Evolutionary conservation across 805 yeast genomes (phyloP).

Genomic region (Candida easanensis): DNA sequence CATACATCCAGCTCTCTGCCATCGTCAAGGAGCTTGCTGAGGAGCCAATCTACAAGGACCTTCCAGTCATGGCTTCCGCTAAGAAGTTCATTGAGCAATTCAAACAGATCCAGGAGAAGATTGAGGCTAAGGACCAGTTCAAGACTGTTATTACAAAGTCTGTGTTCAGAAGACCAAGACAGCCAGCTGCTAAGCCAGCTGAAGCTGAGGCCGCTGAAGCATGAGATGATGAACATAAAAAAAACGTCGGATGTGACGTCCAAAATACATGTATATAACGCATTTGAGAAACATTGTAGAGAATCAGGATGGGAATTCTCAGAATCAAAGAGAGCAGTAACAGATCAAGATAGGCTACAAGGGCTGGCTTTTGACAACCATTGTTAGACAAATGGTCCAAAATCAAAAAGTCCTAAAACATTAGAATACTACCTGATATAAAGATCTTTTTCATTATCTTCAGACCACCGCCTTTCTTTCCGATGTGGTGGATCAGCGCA

Average conservation of each 20-base stretch:
- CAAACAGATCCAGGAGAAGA: constrained; percentile 12
- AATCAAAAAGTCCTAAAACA: no score
- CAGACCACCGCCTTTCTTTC: background rate
- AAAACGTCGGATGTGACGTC: background rate
- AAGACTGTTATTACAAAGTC: constrained; percentile 3
- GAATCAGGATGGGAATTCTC: no score
- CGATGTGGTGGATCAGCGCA: background rate
- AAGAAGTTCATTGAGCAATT: constrained; percentile 9
- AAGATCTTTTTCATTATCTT: background rate
- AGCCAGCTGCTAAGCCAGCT: constrained; percentile 1
- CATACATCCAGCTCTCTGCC: constrained; percentile 25
- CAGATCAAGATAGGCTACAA: no score
- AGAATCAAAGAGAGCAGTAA: no score
- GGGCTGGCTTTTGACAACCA: no score
- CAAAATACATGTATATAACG: constrained; percentile 2
- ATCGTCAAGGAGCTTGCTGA: constrained; percentile 17
- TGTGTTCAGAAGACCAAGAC: constrained; percentile 14
- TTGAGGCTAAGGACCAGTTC: constrained; percentile 9
- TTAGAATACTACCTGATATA: no score
- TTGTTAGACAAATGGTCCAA: no score
- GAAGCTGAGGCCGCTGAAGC: constrained; percentile 4
- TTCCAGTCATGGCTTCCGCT: constrained; percentile 4
- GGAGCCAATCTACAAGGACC: constrained; percentile 12
- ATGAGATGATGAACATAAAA: background rate
- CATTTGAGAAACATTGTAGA: background rate